A percentile compares a stretch with the other conserved stretches of the same genome.
phyloP scores from a whole-genome alignment of 345 rosid genomes.

The Erucastrum elatum region DNA sequence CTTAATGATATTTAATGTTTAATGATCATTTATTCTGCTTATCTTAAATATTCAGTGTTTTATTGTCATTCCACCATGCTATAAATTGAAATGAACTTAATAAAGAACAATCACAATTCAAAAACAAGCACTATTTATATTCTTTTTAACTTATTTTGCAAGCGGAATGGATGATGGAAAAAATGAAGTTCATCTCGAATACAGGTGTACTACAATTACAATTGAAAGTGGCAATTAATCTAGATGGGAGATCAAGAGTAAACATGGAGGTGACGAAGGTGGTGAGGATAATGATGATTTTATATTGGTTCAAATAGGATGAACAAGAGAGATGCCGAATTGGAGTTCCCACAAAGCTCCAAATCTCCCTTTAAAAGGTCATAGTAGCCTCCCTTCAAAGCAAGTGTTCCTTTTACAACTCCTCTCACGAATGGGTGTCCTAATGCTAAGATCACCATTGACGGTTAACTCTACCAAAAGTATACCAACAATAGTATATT shows the following conservation, averaged over 20 bases:
- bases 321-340: slow-evolving; percentile 55
- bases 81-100: neutral
- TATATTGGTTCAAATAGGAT: slow-evolving; percentile 57
- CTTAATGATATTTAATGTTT: neutral
- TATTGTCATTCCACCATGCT: neutral
- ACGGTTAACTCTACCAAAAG: too few species aligned
- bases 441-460: too few species aligned
- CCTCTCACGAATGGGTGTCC: too few species aligned
- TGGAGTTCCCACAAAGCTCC: slow-evolving; percentile 84
- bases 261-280: neutral
- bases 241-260: neutral
- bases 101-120: too few species aligned
- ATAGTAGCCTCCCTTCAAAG: too few species aligned
- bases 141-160: too few species aligned
- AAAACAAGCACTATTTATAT: too few species aligned
- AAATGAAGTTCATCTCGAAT: slow-evolving; percentile 48
- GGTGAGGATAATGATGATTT: neutral
- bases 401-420: too few species aligned
- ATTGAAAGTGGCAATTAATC: neutral
- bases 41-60: neutral
- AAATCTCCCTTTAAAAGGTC: slow-evolving; percentile 46
- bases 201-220: neutral
- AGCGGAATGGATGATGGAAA: neutral
- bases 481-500: too few species aligned
- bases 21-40: neutral